Percentiles rank a stretch among this genome's conserved stretches.
phyloP scores from a whole-genome alignment of 2,329 filamentous ascomycete genomes.

The Penicillium sp. region DNA sequence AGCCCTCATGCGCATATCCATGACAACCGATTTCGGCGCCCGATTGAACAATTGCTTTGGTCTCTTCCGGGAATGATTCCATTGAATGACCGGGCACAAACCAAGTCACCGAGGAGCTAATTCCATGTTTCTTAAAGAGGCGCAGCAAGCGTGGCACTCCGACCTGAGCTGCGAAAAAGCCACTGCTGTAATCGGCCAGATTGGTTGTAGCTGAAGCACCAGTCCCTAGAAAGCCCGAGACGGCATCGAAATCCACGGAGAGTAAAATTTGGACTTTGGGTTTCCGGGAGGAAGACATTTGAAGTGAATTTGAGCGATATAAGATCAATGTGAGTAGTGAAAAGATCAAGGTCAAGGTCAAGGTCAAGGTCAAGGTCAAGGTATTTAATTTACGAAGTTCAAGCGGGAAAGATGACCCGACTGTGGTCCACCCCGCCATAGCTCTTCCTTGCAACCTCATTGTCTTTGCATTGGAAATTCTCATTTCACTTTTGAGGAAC shows the following conservation, averaged over 20 bases:
- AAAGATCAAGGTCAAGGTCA: neutral
- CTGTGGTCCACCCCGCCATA: slow-evolving; percentile 3
- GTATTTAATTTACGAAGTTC: neutral
- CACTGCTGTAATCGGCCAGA: slow-evolving; percentile 55
- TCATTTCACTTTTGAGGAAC: neutral
- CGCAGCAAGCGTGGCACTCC: slow-evolving; percentile 56
- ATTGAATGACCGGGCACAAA: slow-evolving; percentile 60
- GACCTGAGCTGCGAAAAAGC: slow-evolving; percentile 57
- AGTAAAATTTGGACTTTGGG: slow-evolving; percentile 25
- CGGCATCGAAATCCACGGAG: slow-evolving; percentile 56
- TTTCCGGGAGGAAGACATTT: neutral
- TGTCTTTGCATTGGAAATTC: neutral
- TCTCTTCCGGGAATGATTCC: slow-evolving; percentile 56
- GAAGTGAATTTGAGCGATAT: neutral
- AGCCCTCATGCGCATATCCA: slow-evolving; percentile 71
- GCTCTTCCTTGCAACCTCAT: neutral
- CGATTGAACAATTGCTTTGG: slow-evolving; percentile 50
- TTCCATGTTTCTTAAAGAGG: slow-evolving; percentile 51
- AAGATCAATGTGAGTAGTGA: neutral
- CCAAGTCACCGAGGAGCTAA: slow-evolving; percentile 57
- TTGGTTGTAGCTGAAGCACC: slow-evolving; percentile 51
- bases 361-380: neutral
- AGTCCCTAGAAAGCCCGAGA: slow-evolving; percentile 60
- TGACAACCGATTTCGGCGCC: slow-evolving; percentile 52
- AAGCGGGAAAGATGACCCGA: neutral